A percentile compares a stretch with the other conserved stretches of the same genome.
Evolutionary conservation across 371 early-diverging fungal genomes (phyloP).

Genomic region (Batkoa obscura): DNA sequence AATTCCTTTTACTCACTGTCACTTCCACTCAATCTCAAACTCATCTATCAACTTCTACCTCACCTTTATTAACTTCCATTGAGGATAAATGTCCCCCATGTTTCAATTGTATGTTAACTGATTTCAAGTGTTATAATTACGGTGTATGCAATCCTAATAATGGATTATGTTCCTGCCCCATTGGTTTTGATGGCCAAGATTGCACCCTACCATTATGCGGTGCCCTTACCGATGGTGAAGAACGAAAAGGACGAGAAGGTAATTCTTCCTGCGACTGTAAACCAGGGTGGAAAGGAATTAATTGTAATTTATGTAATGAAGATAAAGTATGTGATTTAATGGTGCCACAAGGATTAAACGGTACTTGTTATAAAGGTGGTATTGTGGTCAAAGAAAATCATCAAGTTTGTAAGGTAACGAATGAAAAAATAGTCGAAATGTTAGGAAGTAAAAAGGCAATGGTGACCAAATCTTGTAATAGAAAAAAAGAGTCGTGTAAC

Average conservation of each 20-base stretch:
- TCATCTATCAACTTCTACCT: too few species aligned
- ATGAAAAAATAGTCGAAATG: constrained; percentile 37
- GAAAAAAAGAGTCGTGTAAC: constrained; percentile 27
- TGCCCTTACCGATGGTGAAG: constrained; percentile 40
- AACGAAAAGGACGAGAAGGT: constrained; percentile 30
- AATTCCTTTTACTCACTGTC: too few species aligned
- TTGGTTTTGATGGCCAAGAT: constrained; percentile 81
- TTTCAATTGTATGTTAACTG: constrained; percentile 60
- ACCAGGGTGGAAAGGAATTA: constrained; percentile 80
- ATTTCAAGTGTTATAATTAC: constrained; percentile 57
- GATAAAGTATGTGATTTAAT: constrained; percentile 56
- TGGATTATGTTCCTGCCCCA: constrained; percentile 64
- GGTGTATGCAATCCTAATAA: constrained; percentile 54
- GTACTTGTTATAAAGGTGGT: constrained; percentile 67
- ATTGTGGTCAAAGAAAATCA: constrained; percentile 54
- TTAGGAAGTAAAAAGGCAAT: constrained; percentile 38
- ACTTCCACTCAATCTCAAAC: too few species aligned
- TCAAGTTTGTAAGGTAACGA: constrained; percentile 78
- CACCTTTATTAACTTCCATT: too few species aligned
- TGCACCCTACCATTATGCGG: constrained; percentile 52
- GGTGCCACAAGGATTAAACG: constrained; percentile 47
- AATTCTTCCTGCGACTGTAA: constrained; percentile 42
- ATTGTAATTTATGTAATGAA: constrained; percentile 69
- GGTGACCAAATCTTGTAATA: constrained; percentile 45
- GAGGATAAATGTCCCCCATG: constrained; percentile 51